Conservation (phyloP, 1,139 yeast species). For the Sugiyamaella novakii region DNA sequence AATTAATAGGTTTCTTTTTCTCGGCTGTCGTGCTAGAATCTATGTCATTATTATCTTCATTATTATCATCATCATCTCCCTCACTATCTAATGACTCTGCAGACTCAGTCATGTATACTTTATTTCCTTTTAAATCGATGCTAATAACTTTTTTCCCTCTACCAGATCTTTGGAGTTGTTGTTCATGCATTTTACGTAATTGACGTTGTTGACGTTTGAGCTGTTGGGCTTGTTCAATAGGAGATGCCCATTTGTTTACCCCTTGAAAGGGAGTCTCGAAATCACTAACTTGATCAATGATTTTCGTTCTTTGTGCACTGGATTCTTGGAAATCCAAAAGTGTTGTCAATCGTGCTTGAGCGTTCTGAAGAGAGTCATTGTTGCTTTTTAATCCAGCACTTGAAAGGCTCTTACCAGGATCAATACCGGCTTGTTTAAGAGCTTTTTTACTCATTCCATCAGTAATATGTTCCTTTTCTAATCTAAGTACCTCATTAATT, state of each 20-base stretch:
- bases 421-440: slow-evolving; percentile 31
- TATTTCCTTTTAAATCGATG: slow-evolving; percentile 80
- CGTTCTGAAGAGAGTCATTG: slow-evolving; percentile 45
- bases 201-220: slow-evolving; percentile 81
- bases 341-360: slow-evolving; percentile 71
- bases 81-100: slow-evolving; percentile 16
- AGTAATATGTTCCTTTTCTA: slow-evolving; percentile 37
- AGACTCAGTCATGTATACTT: slow-evolving; percentile 50
- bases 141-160: slow-evolving; percentile 74
- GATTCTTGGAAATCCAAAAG: slow-evolving; percentile 80
- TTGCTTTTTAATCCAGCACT: slow-evolving; percentile 48
- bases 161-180: slow-evolving; percentile 62
- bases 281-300: slow-evolving; percentile 93
- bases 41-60: slow-evolving; percentile 21
- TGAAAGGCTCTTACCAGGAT: slow-evolving; percentile 51
- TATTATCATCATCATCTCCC: slow-evolving; percentile 24
- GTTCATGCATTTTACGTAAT: slow-evolving; percentile 61
- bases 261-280: slow-evolving; percentile 59
- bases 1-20: slow-evolving; percentile 27
- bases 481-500: slow-evolving; percentile 47
- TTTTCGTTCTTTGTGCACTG: slow-evolving; percentile 85
- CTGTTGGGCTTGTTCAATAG: slow-evolving; percentile 80
- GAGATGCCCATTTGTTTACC: slow-evolving; percentile 78
- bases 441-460: slow-evolving; percentile 38
- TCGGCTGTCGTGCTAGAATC: slow-evolving; percentile 26